Conservation (phyloP, 2,329 filamentous ascomycete genomes). For the Colletotrichum trifolii region DNA sequence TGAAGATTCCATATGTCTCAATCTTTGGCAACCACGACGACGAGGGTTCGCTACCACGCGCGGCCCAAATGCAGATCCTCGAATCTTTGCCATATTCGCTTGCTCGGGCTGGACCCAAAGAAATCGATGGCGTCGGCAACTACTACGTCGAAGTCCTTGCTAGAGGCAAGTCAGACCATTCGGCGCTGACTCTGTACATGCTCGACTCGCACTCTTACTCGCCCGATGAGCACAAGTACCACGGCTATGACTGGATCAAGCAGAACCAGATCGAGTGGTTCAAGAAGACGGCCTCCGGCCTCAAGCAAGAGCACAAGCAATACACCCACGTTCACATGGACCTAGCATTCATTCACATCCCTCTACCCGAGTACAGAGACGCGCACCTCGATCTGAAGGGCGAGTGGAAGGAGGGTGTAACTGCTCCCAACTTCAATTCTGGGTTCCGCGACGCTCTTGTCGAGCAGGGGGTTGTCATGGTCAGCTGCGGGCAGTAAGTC, state of each 20-base stretch:
- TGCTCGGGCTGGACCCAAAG: constrained; percentile 82
- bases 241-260: constrained; percentile 99
- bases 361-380: constrained; percentile 86
- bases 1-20: constrained; percentile 89
- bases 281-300: constrained; percentile 75
- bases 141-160: constrained; percentile 93
- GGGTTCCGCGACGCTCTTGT: constrained; percentile 92
- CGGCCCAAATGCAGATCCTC: constrained; percentile 85
- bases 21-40: constrained; percentile 99
- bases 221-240: constrained; percentile 86
- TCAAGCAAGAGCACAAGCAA: constrained; percentile 82
- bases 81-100: constrained; percentile 90
- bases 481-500: constrained; percentile 89
- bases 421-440: constrained; percentile 88
- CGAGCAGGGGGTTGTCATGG: constrained; percentile 85
- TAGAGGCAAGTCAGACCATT: constrained; percentile 82
- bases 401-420: constrained; percentile 83
- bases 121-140: constrained; percentile 92
- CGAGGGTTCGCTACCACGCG: constrained; percentile 82
- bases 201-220: constrained; percentile 94
- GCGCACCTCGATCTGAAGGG: constrained; percentile 71
- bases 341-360: constrained; percentile 97
- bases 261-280: constrained; percentile 96
- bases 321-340: constrained; percentile 96
- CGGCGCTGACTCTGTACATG: constrained; percentile 92